Conservation (phyloP, 768 basidiomycete genomes). For the Cystofilobasidium capitatum region DNA sequence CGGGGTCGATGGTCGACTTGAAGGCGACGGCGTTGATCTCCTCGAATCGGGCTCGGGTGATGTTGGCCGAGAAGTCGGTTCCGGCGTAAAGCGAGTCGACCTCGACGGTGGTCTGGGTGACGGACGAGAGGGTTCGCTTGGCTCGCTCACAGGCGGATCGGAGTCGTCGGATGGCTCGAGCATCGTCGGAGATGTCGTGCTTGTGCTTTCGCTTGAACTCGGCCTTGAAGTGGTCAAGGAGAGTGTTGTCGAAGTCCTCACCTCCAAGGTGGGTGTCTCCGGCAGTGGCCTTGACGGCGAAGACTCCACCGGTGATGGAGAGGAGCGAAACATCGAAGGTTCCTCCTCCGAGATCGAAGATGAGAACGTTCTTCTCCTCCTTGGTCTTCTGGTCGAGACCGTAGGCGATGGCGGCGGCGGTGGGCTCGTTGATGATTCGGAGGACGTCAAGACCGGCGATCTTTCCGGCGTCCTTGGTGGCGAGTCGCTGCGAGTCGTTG, state of each 20-base stretch:
- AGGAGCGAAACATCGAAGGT: constrained; percentile 99
- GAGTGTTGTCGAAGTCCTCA: constrained; percentile 98
- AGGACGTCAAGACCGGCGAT: constrained; percentile 98
- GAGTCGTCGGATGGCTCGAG: constrained; percentile 91
- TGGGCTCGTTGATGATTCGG: constrained; percentile 99
- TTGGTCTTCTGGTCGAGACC: constrained; percentile 87
- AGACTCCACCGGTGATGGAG: constrained; percentile 95
- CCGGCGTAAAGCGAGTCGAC: constrained; percentile 98
- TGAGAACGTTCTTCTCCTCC: constrained; percentile 93
- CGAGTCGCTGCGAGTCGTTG: constrained; percentile 98
- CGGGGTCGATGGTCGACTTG: constrained; percentile 95
- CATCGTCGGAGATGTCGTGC: constrained; percentile 89
- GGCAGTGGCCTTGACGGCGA: constrained; percentile 85
- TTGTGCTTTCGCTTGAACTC: constrained; percentile 29
- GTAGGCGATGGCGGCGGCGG: constrained; percentile 91
- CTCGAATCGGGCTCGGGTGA: constrained; percentile 99
- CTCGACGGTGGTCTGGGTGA: constrained; percentile 97
- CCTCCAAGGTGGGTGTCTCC: constrained; percentile 99
- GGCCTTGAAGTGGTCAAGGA: constrained; percentile 91
- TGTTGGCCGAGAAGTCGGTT: constrained; percentile 95
- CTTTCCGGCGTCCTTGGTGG: constrained; percentile 97
- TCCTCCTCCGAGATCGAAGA: constrained; percentile 99
- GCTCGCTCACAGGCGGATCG: constrained; percentile 98
- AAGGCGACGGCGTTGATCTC: constrained; percentile 93
- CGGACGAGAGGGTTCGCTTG: constrained; percentile 95